Conservation (phyloP, 371 early-diverging fungal genomes). For the Saksenaea vasiformis region DNA sequence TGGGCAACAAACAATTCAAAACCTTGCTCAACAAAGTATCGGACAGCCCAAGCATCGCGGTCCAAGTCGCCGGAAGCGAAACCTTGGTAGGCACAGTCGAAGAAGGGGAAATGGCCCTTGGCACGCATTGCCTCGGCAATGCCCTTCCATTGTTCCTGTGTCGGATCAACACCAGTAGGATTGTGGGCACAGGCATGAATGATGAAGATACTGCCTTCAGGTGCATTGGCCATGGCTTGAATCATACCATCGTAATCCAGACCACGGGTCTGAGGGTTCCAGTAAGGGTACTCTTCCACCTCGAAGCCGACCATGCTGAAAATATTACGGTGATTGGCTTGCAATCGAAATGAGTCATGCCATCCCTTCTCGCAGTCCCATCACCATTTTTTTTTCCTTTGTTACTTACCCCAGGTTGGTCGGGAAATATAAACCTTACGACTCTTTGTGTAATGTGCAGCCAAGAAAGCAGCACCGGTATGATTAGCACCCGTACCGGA, state of each 20-base stretch:
- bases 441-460: slow-evolving; percentile 67
- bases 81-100: slow-evolving; percentile 98
- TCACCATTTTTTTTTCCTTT: not conserved
- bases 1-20: slow-evolving; percentile 90
- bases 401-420: slow-evolving; percentile 93
- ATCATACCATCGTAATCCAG: slow-evolving; percentile 82
- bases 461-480: slow-evolving; percentile 84
- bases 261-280: slow-evolving; percentile 75
- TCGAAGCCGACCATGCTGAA: slow-evolving; percentile 83
- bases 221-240: slow-evolving; percentile 67
- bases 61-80: slow-evolving; percentile 94
- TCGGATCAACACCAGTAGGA: slow-evolving; percentile 96
- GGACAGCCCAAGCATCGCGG: slow-evolving; percentile 88
- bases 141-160: slow-evolving; percentile 87
- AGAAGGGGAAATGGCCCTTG: slow-evolving; percentile 87
- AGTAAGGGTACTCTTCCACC: slow-evolving; percentile 87
- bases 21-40: slow-evolving; percentile 89
- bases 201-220: slow-evolving; percentile 77
- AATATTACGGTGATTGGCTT: slow-evolving; percentile 91
- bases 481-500: slow-evolving; percentile 96
- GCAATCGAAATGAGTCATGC: slow-evolving; percentile 1
- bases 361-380: not conserved
- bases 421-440: slow-evolving; percentile 82
- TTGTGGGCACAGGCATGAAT: slow-evolving; percentile 54
- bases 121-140: slow-evolving; percentile 80